phyloP scores from a whole-genome alignment of 75 land plant species.

The Sequoiadendron giganteum region DNA sequence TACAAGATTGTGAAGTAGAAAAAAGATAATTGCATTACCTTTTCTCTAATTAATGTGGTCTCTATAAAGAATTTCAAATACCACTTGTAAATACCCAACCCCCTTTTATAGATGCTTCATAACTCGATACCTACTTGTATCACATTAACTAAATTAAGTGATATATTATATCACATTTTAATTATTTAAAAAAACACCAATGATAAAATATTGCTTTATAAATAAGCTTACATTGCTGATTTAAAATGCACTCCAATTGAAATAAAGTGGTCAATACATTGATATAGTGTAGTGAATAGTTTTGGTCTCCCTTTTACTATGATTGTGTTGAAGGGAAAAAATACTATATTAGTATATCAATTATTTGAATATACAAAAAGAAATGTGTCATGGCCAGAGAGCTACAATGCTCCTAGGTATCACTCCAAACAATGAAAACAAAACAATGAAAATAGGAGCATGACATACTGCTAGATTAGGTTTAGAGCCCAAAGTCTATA shows the following conservation, averaged over 20 bases:
- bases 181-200: background rate
- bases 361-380: background rate
- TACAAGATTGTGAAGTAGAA: too few species aligned
- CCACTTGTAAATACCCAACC: too few species aligned
- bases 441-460: background rate
- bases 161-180: too few species aligned
- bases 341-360: background rate
- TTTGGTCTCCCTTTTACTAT: background rate
- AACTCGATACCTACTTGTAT: background rate
- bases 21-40: too few species aligned
- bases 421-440: background rate
- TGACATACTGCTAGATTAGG: background rate
- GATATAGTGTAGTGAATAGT: background rate
- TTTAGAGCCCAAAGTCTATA: background rate
- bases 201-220: background rate
- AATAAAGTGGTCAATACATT: background rate
- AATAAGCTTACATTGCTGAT: too few species aligned
- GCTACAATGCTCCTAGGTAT: background rate
- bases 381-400: background rate
- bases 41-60: too few species aligned
- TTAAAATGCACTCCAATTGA: too few species aligned
- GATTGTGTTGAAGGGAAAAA: background rate
- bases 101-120: too few species aligned
- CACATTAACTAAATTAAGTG: background rate
- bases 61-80: too few species aligned